Conservation (phyloP, 495 filamentous ascomycete species). For the Letharia lupina region DNA sequence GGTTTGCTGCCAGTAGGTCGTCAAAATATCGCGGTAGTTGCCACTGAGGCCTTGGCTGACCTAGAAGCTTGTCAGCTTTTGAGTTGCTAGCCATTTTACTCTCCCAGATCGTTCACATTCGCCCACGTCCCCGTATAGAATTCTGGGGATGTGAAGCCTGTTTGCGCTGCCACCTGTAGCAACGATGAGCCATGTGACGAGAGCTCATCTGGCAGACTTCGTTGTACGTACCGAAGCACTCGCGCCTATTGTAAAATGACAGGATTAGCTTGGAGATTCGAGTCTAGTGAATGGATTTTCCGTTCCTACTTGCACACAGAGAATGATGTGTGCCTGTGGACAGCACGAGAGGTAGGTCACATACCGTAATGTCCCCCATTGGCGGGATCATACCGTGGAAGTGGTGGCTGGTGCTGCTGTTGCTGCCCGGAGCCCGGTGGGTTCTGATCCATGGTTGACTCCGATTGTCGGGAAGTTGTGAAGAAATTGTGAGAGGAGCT, state of each 20-base stretch:
- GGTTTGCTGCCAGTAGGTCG: slow-evolving; percentile 97
- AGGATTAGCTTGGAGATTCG: slow-evolving; percentile 19
- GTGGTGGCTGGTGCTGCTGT: slow-evolving; percentile 53
- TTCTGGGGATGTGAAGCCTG: slow-evolving; percentile 53
- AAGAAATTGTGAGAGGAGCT: slow-evolving; percentile 2
- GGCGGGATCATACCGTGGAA: slow-evolving; percentile 58
- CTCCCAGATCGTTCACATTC: slow-evolving; percentile 52
- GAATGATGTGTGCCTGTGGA: neutral
- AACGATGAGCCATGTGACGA: slow-evolving; percentile 50
- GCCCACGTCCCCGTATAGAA: slow-evolving; percentile 91
- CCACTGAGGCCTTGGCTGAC: slow-evolving; percentile 93
- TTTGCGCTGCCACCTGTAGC: slow-evolving; percentile 28
- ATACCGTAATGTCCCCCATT: slow-evolving; percentile 87
- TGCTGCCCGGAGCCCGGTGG: slow-evolving; percentile 44
- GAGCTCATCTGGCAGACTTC: slow-evolving; percentile 39
- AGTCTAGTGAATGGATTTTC: neutral
- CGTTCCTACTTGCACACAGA: neutral
- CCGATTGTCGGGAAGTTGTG: slow-evolving; percentile 3
- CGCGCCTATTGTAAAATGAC: slow-evolving; percentile 50
- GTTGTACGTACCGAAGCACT: slow-evolving; percentile 63
- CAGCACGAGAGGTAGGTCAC: slow-evolving; percentile 25
- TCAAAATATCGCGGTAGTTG: slow-evolving; percentile 90
- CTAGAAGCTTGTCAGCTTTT: slow-evolving; percentile 35
- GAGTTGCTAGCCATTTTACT: neutral
- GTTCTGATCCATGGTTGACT: slow-evolving; percentile 47